Percentiles rank a stretch among this genome's conserved stretches.
Conservation (phyloP, 306 rosid species). For the Quercus suber region DNA sequence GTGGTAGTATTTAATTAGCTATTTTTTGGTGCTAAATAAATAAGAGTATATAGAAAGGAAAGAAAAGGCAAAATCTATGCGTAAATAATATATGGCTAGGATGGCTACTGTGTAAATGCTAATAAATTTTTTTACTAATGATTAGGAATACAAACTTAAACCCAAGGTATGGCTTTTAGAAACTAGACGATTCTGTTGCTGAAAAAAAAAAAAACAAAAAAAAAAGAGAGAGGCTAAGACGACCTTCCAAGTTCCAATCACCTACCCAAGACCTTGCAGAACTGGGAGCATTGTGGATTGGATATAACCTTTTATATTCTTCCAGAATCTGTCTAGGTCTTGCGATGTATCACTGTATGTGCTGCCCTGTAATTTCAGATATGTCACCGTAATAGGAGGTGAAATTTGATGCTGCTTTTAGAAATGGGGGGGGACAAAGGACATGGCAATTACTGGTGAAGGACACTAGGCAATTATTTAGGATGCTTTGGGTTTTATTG, state of each 20-base stretch:
- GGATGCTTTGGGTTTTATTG: not conserved
- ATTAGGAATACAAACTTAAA: not conserved
- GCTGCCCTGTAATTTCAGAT: not conserved
- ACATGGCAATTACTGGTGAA: slow-evolving; percentile 5
- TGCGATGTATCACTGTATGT: not conserved
- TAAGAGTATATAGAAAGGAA: no score
- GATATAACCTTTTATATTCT: no score
- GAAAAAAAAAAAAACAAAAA: no score
- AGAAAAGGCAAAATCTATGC: no score
- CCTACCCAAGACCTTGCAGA: no score
- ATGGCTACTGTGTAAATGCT: not conserved
- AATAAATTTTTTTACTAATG: not conserved
- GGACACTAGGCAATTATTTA: not conserved
- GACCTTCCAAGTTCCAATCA: no score
- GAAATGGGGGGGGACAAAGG: not conserved
- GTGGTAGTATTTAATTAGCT: no score
- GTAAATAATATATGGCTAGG: no score
- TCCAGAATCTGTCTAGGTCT: not conserved
- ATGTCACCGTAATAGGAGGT: slow-evolving; percentile 5
- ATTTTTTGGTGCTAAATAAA: no score
- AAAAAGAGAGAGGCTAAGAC: no score
- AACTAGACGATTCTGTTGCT: not conserved
- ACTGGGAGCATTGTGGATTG: no score
- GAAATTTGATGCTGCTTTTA: not conserved
- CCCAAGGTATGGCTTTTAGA: not conserved